These are phyloP conservation scores for Penicillium sp. DNA, from an alignment of 2,329 filamentous ascomycete species.

Conservation along the genomic window DNA sequence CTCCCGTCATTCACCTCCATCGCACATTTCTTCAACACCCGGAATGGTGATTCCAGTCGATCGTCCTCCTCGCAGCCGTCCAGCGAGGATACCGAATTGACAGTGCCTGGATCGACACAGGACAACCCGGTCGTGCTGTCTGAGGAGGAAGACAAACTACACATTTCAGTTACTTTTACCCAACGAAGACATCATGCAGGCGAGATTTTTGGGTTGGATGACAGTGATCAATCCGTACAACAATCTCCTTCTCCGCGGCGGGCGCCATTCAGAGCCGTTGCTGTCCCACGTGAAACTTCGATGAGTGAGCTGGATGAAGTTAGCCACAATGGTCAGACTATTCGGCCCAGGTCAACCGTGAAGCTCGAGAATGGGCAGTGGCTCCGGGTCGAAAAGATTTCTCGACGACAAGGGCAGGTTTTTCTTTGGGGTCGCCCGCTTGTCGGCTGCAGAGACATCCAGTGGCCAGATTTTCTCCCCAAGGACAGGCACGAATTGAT, in stretches of 20 bases:
- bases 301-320: conserved; percentile 11
- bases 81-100: neutral
- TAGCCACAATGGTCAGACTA: conserved; percentile 18
- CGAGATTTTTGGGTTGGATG: neutral
- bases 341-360: conserved; percentile 27
- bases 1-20: too few species aligned
- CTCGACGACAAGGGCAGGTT: conserved; percentile 20
- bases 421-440: conserved; percentile 38
- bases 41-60: too few species aligned
- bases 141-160: neutral
- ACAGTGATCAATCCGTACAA: neutral
- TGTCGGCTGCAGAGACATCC: conserved; percentile 18
- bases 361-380: conserved; percentile 38
- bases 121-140: neutral
- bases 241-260: neutral
- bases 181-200: too few species aligned
- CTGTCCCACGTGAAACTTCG: neutral
- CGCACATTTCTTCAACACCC: too few species aligned
- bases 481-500: conserved; percentile 42
- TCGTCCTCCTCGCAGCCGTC: neutral
- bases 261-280: neutral
- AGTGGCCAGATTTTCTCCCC: conserved; percentile 30
- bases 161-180: too few species aligned
- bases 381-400: conserved; percentile 36
- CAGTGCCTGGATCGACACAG: neutral